Conservation (phyloP, 2,329 filamentous ascomycete species). For the Tolypocladium sp. region DNA sequence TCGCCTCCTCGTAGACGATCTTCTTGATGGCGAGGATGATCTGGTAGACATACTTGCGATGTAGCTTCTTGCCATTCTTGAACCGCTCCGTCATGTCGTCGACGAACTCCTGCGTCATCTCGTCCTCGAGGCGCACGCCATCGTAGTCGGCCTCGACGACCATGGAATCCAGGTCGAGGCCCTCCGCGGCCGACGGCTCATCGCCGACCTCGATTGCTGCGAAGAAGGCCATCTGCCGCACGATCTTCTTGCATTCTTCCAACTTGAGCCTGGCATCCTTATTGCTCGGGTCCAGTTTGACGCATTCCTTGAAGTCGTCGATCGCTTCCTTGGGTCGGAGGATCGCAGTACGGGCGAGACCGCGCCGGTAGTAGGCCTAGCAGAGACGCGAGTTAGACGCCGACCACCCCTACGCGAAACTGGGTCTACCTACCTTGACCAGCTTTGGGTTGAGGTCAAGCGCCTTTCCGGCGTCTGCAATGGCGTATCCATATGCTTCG, state of each 20-base stretch:
- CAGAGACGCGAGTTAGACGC: neutral
- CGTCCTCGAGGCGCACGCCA: constrained; percentile 63
- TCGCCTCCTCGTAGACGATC: constrained; percentile 83
- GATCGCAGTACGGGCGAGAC: constrained; percentile 85
- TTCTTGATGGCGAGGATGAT: constrained; percentile 87
- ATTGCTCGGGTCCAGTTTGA: constrained; percentile 78
- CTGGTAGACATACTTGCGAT: constrained; percentile 95
- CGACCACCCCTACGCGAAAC: neutral
- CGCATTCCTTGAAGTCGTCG: constrained; percentile 84
- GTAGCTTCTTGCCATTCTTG: constrained; percentile 90
- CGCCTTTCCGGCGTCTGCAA: constrained; percentile 82
- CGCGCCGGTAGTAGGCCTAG: constrained; percentile 89
- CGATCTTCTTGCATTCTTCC: constrained; percentile 88
- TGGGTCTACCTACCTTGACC: constrained; percentile 60
- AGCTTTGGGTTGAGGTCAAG: constrained; percentile 82
- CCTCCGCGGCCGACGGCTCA: constrained; percentile 84
- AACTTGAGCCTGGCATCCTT: constrained; percentile 87
- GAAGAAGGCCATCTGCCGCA: constrained; percentile 85
- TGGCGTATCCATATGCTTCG: constrained; percentile 88
- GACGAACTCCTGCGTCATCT: constrained; percentile 95
- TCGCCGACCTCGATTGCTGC: constrained; percentile 91
- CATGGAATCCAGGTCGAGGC: constrained; percentile 80
- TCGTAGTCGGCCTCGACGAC: constrained; percentile 77
- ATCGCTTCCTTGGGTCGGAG: constrained; percentile 81
- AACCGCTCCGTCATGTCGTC: constrained; percentile 96